phyloP scores from a whole-genome alignment of 2,329 filamentous ascomycete genomes.

The Monosporascus sp. region DNA sequence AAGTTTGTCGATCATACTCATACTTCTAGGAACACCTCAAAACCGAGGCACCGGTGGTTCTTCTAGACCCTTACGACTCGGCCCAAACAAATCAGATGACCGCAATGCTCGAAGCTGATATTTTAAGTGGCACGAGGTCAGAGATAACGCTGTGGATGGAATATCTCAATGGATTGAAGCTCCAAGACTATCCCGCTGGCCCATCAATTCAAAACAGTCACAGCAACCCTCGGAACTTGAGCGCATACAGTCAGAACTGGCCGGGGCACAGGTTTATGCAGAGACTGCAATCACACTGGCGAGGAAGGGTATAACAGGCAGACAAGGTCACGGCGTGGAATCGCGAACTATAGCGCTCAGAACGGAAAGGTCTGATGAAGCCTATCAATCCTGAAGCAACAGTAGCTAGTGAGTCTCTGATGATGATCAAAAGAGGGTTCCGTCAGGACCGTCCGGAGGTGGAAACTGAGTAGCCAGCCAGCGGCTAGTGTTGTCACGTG shows the following conservation, averaged over 20 bases:
- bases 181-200: background rate
- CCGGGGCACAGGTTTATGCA: background rate
- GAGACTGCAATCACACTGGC: background rate
- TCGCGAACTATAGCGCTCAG: too few species aligned
- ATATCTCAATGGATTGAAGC: background rate
- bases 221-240: background rate
- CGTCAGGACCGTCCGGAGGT: too few species aligned
- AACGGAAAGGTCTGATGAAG: too few species aligned
- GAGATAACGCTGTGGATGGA: background rate
- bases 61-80: background rate
- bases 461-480: too few species aligned
- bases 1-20: too few species aligned
- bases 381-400: too few species aligned
- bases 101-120: background rate
- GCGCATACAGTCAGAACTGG: background rate
- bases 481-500: too few species aligned
- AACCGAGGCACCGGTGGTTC: background rate
- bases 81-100: background rate
- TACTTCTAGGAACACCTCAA: background rate
- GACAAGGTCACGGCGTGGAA: too few species aligned
- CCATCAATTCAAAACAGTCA: background rate
- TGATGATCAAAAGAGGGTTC: too few species aligned
- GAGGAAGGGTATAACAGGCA: too few species aligned
- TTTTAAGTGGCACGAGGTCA: background rate
- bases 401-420: too few species aligned